phyloP scores from a whole-genome alignment of 768 basidiomycete species.

The Gloeopeniophorella convolvens region DNA sequence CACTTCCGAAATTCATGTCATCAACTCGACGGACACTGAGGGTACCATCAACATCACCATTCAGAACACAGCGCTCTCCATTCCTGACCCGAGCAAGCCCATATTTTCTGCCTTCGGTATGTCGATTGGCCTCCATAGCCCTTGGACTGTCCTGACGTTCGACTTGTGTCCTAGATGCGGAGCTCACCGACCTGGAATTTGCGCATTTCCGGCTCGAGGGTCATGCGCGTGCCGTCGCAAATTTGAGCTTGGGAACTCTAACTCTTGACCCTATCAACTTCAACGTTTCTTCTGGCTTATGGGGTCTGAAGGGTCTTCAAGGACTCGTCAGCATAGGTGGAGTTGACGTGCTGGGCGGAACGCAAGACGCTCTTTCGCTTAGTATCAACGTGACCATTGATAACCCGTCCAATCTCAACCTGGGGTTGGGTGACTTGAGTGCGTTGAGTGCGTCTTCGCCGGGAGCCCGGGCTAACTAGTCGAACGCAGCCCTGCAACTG shows the following conservation, averaged over 20 bases:
- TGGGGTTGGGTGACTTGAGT: constrained; percentile 60
- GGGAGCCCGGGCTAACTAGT: not conserved
- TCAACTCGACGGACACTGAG: constrained; percentile 46
- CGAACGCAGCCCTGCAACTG: constrained; percentile 47
- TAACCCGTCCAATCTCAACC: constrained; percentile 63
- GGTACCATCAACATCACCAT: constrained; percentile 64
- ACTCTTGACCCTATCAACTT: constrained; percentile 68
- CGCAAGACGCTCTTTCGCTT: constrained; percentile 49
- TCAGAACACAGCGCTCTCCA: constrained; percentile 42
- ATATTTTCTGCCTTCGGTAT: constrained; percentile 55
- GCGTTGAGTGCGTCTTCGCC: constrained; percentile 22
- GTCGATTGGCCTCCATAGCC: constrained; percentile 19
- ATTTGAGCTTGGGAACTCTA: constrained; percentile 55
- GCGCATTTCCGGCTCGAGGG: constrained; percentile 54
- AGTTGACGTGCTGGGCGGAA: constrained; percentile 65
- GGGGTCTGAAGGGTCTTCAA: constrained; percentile 56
- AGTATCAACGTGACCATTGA: constrained; percentile 53
- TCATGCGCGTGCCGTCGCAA: constrained; percentile 52
- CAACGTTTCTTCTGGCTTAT: constrained; percentile 55
- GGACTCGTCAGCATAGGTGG: constrained; percentile 46
- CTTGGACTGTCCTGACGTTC: not conserved
- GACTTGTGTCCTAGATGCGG: constrained; percentile 35
- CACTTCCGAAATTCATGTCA: constrained; percentile 48
- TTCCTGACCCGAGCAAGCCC: constrained; percentile 41
- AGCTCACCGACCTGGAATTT: constrained; percentile 44